Evolutionary conservation across 306 rosid species (phyloP), one percentile per base, ranked within the genome.

Genomic region (Trifolium subterraneum): DNA sequence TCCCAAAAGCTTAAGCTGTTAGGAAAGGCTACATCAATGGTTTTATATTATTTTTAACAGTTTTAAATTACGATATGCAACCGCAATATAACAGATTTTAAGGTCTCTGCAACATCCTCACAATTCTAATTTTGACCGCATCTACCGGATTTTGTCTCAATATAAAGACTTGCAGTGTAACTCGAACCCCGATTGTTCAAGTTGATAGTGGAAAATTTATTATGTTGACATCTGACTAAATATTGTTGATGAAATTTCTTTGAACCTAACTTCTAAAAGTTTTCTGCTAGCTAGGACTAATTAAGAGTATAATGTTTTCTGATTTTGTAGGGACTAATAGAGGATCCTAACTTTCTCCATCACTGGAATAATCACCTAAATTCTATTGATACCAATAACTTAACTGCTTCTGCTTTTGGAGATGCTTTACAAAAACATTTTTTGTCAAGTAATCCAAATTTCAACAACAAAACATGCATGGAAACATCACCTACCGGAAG

Each of bases 351-450:
- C 77, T 84, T 84, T 72, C 82, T 80, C 29, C 84, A 85, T 39
- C 92, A 87, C 48, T 89, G 90, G 93, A 65, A 65, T 64, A 39
- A 64, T 27, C 87, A 84, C 74, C 77, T 86, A 80, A 80, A 67
- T 86, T 84, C 88, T 51, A 73, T 81, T 8, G 90, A 89, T 62
- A 86, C 86, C 14, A 81, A 80, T 68, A 73, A 83, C 71, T 74
- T 77, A 61, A 90, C 90, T 35, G 71, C 84, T 68, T 73, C 92
- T 67, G 68, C 86, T 64, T 88, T 86, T 75, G 97, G 84, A 61
- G 90, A 89, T 70, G 87, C 70, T 80, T 80, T 88, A 41, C 96
- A 86, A 16, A 86, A 83, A 25, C 58, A 69, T 27, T 69, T 83
- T 51, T 79, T 85, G 70, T 73, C 79, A 42, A 84, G 74, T 56